These are phyloP conservation scores for Debaryomyces hansenii DNA, from an alignment of 805 yeast species.

Conservation along the genomic window DNA sequence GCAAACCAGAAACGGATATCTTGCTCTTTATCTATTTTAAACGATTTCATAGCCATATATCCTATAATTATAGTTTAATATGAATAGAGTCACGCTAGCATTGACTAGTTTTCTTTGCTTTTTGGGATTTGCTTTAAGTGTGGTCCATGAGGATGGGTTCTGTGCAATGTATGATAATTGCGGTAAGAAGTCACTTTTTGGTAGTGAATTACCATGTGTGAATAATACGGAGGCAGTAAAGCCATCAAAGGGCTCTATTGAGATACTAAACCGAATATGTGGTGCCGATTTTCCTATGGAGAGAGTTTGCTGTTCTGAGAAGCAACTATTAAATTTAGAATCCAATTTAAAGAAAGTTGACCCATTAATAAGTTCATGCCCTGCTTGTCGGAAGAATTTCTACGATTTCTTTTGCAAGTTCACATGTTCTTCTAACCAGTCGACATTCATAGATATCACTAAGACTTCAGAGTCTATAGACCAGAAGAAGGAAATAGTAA, in stretches of 20 bases:
- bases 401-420: conserved; percentile 81
- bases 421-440: conserved; percentile 86
- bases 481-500: conserved; percentile 58
- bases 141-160: conserved; percentile 38
- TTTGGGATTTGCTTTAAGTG: neutral
- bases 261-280: conserved; percentile 59
- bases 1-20: too few species aligned
- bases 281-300: conserved; percentile 64
- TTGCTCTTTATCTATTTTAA: too few species aligned
- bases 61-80: neutral
- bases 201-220: conserved; percentile 78
- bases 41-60: too few species aligned
- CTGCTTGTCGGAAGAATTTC: conserved; percentile 89
- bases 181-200: conserved; percentile 80
- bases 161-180: conserved; percentile 66
- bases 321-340: conserved; percentile 58
- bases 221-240: conserved; percentile 48
- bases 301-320: conserved; percentile 67
- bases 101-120: neutral
- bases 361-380: conserved; percentile 55
- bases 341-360: conserved; percentile 47
- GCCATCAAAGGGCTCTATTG: conserved; percentile 46
- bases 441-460: conserved; percentile 69
- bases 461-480: conserved; percentile 47
- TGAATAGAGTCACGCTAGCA: neutral